These are phyloP conservation scores for Ceratobasidium sp. DNA, from an alignment of 1,284 basidiomycete species.

Conservation along the genomic window DNA sequence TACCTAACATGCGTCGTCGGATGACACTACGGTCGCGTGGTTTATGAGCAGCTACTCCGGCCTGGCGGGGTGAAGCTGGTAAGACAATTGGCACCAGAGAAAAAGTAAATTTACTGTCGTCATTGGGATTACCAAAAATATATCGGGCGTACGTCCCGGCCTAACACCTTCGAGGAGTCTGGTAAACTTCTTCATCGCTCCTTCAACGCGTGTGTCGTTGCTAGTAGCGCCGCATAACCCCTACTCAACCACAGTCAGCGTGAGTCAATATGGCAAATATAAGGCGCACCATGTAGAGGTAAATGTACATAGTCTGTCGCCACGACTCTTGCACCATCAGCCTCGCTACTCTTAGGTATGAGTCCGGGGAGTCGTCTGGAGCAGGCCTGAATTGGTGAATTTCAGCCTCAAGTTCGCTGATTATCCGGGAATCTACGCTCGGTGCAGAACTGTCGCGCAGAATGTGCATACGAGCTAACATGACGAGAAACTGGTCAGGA, in stretches of 20 bases:
- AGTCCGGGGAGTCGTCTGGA: background rate
- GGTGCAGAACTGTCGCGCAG: background rate
- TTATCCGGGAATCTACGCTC: background rate
- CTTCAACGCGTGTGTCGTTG: slow-evolving; percentile 1
- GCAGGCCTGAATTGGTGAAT: background rate
- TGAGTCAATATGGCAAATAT: background rate
- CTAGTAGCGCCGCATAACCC: background rate
- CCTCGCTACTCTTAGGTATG: slow-evolving; percentile 15
- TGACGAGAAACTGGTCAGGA: slow-evolving; percentile 15
- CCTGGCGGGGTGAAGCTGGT: background rate
- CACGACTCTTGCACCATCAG: slow-evolving; percentile 28
- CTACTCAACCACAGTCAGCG: background rate
- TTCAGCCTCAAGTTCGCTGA: slow-evolving; percentile 10
- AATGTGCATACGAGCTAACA: slow-evolving; percentile 22
- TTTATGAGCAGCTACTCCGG: slow-evolving; percentile 7
- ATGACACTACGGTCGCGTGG: slow-evolving; percentile 1
- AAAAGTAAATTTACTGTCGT: background rate
- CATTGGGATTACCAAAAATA: background rate
- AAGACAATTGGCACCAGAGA: background rate
- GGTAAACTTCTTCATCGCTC: background rate
- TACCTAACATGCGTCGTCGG: background rate
- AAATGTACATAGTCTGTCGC: slow-evolving; percentile 17
- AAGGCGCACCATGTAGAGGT: slow-evolving; percentile 27
- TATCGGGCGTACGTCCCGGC: slow-evolving; percentile 13
- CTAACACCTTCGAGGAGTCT: background rate